phyloP scores from a whole-genome alignment of 306 rosid genomes.

The Trifolium dubium region DNA sequence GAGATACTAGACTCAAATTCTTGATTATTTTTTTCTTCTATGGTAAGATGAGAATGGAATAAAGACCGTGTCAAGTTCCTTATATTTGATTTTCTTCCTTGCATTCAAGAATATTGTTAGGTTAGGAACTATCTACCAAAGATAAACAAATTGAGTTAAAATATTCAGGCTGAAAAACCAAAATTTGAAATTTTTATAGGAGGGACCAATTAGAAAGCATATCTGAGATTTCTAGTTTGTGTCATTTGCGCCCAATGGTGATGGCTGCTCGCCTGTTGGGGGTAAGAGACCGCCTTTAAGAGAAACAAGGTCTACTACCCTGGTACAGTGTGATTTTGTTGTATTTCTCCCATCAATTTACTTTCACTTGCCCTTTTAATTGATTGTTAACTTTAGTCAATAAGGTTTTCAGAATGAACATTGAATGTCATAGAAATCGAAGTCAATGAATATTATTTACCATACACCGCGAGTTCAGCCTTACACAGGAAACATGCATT shows the following conservation, averaged over 20 bases:
- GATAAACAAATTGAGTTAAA: not conserved
- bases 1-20: not conserved
- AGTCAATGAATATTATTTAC: conserved; percentile 4
- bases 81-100: not conserved
- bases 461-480: conserved; percentile 2
- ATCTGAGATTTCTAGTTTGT: not conserved
- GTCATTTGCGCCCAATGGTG: not conserved
- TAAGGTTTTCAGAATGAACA: not conserved
- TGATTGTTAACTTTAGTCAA: not conserved
- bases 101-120: conserved; percentile 1
- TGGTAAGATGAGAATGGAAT: not conserved
- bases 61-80: conserved; percentile 1
- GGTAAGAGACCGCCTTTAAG: not conserved
- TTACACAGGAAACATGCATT: not conserved
- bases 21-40: conserved; percentile 1
- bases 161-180: not conserved
- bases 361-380: not conserved
- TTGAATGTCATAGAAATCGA: not conserved
- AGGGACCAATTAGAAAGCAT: conserved; percentile 4
- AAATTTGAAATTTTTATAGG: not conserved
- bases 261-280: not conserved
- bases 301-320: not conserved
- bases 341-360: not conserved
- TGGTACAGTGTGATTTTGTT: not conserved
- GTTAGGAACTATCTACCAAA: not conserved